Evolutionary conservation across 192 early-diverging fungal species (phyloP).

Genomic region (Polychytrium aggregatum): DNA sequence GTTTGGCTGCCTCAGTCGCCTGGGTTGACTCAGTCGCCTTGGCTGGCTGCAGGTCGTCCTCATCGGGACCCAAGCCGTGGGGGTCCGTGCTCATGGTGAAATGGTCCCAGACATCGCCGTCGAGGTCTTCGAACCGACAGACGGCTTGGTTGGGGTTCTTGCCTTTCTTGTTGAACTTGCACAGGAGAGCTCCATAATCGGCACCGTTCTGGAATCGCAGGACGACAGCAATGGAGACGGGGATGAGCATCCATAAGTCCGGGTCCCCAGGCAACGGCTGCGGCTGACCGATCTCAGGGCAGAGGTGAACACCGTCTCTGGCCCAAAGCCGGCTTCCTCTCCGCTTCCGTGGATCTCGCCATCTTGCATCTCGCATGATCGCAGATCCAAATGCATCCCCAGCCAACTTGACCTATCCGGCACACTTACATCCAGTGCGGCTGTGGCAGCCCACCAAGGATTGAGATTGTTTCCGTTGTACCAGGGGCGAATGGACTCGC

Average conservation of each 20-base stretch:
- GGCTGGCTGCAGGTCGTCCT: too few relatives aligned
- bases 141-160: too few relatives aligned
- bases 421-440: constrained; percentile 14
- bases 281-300: too few relatives aligned
- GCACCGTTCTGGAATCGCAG: constrained; percentile 12
- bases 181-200: constrained; percentile 22
- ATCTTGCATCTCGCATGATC: too few relatives aligned
- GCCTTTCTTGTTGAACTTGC: constrained; percentile 17
- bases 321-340: too few relatives aligned
- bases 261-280: too few relatives aligned
- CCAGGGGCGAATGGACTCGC: constrained; percentile 21
- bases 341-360: too few relatives aligned
- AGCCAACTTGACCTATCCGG: not conserved
- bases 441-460: constrained; percentile 25
- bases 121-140: constrained; percentile 21
- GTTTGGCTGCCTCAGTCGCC: too few relatives aligned
- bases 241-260: not conserved
- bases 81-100: constrained; percentile 21
- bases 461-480: constrained; percentile 8
- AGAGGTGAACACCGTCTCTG: too few relatives aligned
- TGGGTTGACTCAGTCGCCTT: too few relatives aligned
- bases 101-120: constrained; percentile 14
- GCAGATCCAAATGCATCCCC: too few relatives aligned
- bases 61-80: too few relatives aligned
- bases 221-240: not conserved